These are phyloP conservation scores for Botrytis elliptica DNA, from an alignment of 2,329 filamentous ascomycete genomes.

Conservation along the genomic window DNA sequence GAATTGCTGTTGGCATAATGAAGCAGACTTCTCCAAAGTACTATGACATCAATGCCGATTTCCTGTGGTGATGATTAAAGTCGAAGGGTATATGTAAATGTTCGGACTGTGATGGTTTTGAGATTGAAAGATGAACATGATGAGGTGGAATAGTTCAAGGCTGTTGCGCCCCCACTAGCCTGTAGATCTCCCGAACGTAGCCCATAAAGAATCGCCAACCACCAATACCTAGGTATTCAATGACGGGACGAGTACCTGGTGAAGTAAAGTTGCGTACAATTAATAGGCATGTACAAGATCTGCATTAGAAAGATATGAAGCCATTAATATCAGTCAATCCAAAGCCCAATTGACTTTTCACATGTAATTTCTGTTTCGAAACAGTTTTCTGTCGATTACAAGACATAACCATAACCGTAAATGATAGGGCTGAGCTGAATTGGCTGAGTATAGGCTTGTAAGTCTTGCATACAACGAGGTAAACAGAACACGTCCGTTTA, in stretches of 20 bases:
- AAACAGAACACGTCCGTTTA: neutral
- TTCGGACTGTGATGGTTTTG: neutral
- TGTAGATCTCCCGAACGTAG: conserved; percentile 6
- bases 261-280: neutral
- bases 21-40: neutral
- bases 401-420: neutral
- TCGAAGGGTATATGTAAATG: neutral
- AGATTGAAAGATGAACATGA: neutral
- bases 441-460: neutral
- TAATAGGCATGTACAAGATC: neutral
- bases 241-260: neutral
- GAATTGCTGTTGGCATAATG: conserved; percentile 17
- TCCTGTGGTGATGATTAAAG: neutral
- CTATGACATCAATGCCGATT: neutral
- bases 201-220: neutral
- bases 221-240: neutral
- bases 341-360: neutral
- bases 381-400: neutral
- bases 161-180: neutral
- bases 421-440: neutral
- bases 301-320: neutral
- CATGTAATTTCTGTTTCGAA: neutral
- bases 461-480: neutral
- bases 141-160: neutral
- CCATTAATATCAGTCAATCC: neutral